These are phyloP conservation scores for Penicillium canariense DNA, from an alignment of 495 filamentous ascomycete genomes.

Conservation along the genomic window DNA sequence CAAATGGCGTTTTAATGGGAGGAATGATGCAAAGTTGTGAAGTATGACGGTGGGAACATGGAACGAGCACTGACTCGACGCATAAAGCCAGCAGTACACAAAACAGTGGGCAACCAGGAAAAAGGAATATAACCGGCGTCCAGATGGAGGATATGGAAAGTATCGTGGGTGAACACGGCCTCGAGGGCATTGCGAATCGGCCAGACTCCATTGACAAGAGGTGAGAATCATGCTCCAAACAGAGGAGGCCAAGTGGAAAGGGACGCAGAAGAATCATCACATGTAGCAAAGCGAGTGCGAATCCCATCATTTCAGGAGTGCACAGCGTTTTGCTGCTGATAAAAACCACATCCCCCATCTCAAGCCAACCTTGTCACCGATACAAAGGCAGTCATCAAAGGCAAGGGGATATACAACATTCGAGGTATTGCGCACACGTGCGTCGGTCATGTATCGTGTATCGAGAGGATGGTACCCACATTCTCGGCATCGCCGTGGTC, in stretches of 20 bases:
- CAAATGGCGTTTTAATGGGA: not conserved
- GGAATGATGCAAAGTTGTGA: not conserved
- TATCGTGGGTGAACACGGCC: not conserved
- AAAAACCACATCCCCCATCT: not conserved
- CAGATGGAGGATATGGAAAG: not conserved
- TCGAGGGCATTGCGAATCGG: not conserved
- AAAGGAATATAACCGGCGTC: not conserved
- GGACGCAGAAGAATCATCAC: not conserved
- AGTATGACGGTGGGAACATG: not conserved
- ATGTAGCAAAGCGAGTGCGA: not conserved
- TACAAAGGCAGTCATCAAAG: not conserved
- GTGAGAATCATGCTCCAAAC: not conserved
- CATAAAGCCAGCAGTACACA: not conserved
- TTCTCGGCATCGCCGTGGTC: slow-evolving; percentile 55
- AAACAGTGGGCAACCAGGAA: not conserved
- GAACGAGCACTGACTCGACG: not conserved
- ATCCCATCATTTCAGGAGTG: not conserved
- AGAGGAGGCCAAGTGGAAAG: not conserved
- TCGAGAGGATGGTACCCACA: slow-evolving; percentile 63
- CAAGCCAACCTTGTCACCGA: not conserved
- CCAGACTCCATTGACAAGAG: not conserved
- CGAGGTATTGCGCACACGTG: slow-evolving; percentile 4
- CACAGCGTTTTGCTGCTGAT: not conserved
- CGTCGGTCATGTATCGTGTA: slow-evolving; percentile 42
- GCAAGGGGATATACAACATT: slow-evolving; percentile 5